Percentiles rank a stretch among this genome's conserved stretches.
phyloP scores from a whole-genome alignment of 768 basidiomycete species.

The Clavulina sp. region DNA sequence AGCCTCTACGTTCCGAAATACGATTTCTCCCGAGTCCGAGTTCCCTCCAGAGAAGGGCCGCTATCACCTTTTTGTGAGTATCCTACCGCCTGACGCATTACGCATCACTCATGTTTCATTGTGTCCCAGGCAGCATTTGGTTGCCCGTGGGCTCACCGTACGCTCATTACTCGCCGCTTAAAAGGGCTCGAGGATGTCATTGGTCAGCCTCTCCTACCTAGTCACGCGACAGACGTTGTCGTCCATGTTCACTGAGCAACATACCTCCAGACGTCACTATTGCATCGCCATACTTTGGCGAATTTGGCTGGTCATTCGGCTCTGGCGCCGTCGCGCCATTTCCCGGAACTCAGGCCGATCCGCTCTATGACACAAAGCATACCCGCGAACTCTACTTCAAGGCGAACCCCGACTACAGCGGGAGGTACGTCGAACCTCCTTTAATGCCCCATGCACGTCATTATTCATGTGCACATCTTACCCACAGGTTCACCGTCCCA shows the following conservation, averaged over 20 bases:
- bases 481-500: constrained; percentile 66
- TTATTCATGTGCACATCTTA: no score
- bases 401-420: constrained; percentile 50
- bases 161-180: constrained; percentile 73
- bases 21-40: constrained; percentile 21
- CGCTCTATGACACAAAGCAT: constrained; percentile 49
- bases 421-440: constrained; percentile 30
- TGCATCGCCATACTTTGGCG: constrained; percentile 76
- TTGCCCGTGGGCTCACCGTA: constrained; percentile 90
- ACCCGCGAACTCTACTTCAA: constrained; percentile 74
- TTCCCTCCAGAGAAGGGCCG: constrained; percentile 27
- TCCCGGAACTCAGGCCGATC: constrained; percentile 61
- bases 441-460: not conserved
- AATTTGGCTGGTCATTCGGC: constrained; percentile 77
- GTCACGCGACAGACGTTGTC: no score
- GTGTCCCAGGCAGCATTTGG: constrained; percentile 77
- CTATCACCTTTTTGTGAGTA: constrained; percentile 9
- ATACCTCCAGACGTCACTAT: constrained; percentile 44
- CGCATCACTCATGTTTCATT: no score
- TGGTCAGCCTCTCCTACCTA: constrained; percentile 29
- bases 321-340: constrained; percentile 42
- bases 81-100: no score
- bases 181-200: constrained; percentile 82
- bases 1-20: constrained; percentile 23
- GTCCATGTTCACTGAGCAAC: not conserved